Base-by-base conservation (phyloP, 176 grass and related monocot species). In the Triticum monococcum region DNA sequence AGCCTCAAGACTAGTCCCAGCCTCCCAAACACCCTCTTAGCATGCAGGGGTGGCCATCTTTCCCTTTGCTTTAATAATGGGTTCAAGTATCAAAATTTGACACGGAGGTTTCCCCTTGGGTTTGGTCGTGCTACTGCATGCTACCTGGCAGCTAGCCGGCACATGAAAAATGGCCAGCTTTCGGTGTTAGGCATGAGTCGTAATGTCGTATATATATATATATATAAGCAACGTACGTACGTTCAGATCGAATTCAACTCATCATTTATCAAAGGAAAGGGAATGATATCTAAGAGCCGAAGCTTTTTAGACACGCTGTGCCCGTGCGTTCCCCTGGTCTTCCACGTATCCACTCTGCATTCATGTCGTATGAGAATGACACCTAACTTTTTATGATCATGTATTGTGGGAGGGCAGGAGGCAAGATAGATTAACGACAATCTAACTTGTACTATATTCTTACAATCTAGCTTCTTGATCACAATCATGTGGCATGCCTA, bases 11-110 rank as follows among this genome's bases (percentile, higher is more conserved):
- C n/a, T n/a, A n/a, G n/a, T n/a, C n/a, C n/a, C n/a, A n/a, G n/a
- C n/a, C n/a, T n/a, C n/a, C n/a, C n/a, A n/a, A n/a, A n/a, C n/a
- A n/a, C n/a, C n/a, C n/a, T n/a, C n/a, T n/a, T n/a, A 72, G 66
- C 84, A 56, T 56, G 18, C 61, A 52, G 46, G 35, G 46, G 81
- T 76, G 69, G 64, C 41, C 50, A 41, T 50, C 74, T 30, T 48
- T 70, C 23, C 33, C 82, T 88, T 85, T 78, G 70, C 82, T 77
- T 85, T 81, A 69, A 70, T 85, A 86, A 88, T 88, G 76, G 77
- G 62, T 72, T 46, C 89, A 81, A 85, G 89, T 77, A 91, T 85
- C 82, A 56, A 81, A 88, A 77, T 88, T 85, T 88, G 86, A 91
- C 89, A 91, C 63, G 86, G 70, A 81, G 38, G 70, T 88, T 54